Conservation (phyloP, 106 monocot species). For the Apostasia shenzhenica region DNA sequence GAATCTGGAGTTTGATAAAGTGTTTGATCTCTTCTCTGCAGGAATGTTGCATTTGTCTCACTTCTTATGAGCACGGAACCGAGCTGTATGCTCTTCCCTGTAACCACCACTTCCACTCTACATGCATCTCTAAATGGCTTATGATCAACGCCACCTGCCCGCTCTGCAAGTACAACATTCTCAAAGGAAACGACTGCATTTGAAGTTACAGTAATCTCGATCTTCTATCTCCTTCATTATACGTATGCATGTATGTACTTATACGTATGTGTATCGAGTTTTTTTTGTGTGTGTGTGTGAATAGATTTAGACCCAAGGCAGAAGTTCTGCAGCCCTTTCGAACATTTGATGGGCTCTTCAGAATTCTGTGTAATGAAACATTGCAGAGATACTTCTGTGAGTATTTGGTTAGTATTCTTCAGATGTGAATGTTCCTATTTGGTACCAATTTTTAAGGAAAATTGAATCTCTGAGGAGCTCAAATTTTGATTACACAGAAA, state of each 20-base stretch:
- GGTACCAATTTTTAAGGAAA: too few species aligned
- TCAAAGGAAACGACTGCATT: constrained; percentile 15
- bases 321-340: too few species aligned
- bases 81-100: constrained; percentile 26
- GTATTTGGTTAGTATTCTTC: too few species aligned
- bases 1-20: background rate
- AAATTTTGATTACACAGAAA: too few species aligned
- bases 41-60: constrained; percentile 40
- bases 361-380: too few species aligned
- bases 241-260: background rate
- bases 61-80: constrained; percentile 24
- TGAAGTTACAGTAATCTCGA: background rate
- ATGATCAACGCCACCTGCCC: constrained; percentile 30
- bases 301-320: background rate
- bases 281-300: background rate
- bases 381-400: too few species aligned
- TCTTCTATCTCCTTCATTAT: background rate
- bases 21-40: background rate
- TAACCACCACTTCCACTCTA: constrained; percentile 30
- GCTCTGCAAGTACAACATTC: constrained; percentile 36
- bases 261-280: background rate
- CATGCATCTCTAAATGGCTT: constrained; percentile 30
- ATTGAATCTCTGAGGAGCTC: too few species aligned
- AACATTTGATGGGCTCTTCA: too few species aligned
- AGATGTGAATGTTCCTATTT: too few species aligned